phyloP scores from a whole-genome alignment of 345 rosid species.

The Theobroma cacao region DNA sequence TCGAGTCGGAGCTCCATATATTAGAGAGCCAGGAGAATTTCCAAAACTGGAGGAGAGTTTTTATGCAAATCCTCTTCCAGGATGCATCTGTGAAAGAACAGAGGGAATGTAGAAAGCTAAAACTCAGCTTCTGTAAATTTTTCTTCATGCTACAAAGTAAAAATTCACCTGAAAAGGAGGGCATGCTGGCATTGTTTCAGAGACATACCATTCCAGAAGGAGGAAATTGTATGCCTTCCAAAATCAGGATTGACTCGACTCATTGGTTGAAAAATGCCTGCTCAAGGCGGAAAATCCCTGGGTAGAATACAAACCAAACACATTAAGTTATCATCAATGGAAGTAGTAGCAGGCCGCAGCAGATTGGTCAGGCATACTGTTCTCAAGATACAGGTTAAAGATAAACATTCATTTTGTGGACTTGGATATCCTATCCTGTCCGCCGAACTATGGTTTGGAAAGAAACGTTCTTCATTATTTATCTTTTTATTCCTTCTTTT shows the following conservation, averaged over 20 bases:
- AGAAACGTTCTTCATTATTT: background rate
- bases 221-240: background rate
- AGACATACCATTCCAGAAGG: background rate
- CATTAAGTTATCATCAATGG: background rate
- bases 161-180: slow-evolving; percentile 18
- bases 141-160: slow-evolving; percentile 9
- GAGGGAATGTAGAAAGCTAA: slow-evolving; percentile 22
- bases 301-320: background rate
- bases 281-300: background rate
- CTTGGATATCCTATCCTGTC: background rate
- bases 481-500: background rate
- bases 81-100: slow-evolving; percentile 68
- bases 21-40: slow-evolving; percentile 69
- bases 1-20: slow-evolving; percentile 70
- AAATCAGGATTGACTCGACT: slow-evolving; percentile 3
- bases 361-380: slow-evolving; percentile 1
- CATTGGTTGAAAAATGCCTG: slow-evolving; percentile 12
- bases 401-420: background rate
- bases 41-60: slow-evolving; percentile 95
- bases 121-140: slow-evolving; percentile 17
- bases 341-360: background rate
- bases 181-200: slow-evolving; percentile 7
- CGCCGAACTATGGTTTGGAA: background rate
- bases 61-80: slow-evolving; percentile 84
- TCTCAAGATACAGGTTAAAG: slow-evolving; percentile 10